Conservation (phyloP, 208 protist species). For the Leishmania lainsoni region DNA sequence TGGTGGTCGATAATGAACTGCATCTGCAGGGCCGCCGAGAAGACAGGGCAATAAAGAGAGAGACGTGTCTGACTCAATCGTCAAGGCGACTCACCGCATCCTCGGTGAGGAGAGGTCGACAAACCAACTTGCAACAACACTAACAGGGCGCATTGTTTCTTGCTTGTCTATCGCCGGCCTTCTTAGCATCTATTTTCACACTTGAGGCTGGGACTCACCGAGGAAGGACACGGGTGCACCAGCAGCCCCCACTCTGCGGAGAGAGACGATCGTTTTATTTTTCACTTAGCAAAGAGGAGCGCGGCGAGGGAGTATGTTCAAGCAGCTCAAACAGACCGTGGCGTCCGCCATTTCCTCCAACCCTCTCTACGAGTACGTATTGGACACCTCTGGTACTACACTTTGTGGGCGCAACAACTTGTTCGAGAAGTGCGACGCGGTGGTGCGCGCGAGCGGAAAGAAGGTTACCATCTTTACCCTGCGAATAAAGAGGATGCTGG, state of each 20-base stretch:
- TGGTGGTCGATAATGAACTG: not conserved
- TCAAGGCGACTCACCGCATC: not conserved
- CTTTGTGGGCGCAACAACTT: constrained; percentile 41
- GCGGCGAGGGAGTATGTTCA: constrained; percentile 24
- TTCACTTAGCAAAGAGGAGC: not conserved
- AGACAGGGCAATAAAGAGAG: not conserved
- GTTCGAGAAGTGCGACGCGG: constrained; percentile 43
- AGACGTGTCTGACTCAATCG: not conserved
- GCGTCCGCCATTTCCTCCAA: constrained; percentile 36
- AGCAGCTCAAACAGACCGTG: constrained; percentile 47
- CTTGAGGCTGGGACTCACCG: not conserved
- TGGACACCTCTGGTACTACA: constrained; percentile 26
- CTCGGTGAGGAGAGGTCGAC: not conserved
- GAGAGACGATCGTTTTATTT: not conserved
- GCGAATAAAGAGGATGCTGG: constrained; percentile 34
- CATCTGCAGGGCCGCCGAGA: not conserved
- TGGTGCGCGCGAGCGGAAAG: constrained; percentile 36
- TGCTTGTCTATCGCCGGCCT: not conserved
- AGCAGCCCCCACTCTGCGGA: not conserved
- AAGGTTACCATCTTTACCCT: constrained; percentile 55
- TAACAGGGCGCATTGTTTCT: not conserved
- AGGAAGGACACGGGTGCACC: not conserved
- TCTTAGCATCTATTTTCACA: not conserved
- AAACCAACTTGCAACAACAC: not conserved
- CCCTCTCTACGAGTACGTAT: constrained; percentile 39